Conservation (phyloP, 2,329 filamentous ascomycete species). For the Ceratocystis destructans region DNA sequence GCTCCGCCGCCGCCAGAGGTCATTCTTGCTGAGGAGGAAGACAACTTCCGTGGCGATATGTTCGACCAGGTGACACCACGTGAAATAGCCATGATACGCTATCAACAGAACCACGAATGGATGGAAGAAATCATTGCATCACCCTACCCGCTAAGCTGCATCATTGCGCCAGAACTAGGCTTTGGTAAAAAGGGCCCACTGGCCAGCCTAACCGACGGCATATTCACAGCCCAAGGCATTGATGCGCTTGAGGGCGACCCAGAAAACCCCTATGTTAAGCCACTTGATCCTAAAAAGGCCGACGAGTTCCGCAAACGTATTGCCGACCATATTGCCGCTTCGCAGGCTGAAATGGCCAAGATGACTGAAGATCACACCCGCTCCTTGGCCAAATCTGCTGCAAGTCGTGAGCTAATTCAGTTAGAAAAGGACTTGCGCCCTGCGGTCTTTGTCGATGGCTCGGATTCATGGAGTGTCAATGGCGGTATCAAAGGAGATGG, state of each 20-base stretch:
- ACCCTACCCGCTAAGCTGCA: constrained; percentile 72
- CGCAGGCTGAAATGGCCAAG: constrained; percentile 67
- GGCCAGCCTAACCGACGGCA: constrained; percentile 65
- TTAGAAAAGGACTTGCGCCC: constrained; percentile 65
- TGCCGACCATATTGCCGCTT: constrained; percentile 54
- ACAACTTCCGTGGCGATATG: constrained; percentile 71
- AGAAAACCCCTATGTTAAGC: constrained; percentile 47
- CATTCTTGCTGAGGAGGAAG: constrained; percentile 73
- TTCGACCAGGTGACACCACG: constrained; percentile 81
- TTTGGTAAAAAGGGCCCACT: constrained; percentile 75
- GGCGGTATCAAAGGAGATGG: constrained; percentile 35
- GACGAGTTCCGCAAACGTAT: constrained; percentile 75
- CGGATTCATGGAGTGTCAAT: constrained; percentile 52
- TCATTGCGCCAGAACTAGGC: constrained; percentile 74
- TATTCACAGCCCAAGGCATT: constrained; percentile 55
- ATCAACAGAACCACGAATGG: constrained; percentile 94
- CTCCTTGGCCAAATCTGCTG: constrained; percentile 60
- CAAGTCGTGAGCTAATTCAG: constrained; percentile 52
- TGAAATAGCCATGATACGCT: constrained; percentile 75
- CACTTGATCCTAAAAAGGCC: constrained; percentile 60
- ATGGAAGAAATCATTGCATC: constrained; percentile 96
- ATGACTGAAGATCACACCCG: constrained; percentile 69
- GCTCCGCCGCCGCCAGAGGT: constrained; percentile 31
- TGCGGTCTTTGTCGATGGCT: constrained; percentile 45
- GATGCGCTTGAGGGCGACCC: constrained; percentile 33